phyloP scores from a whole-genome alignment of 352 stramenopile species.

The Elongisporangium senticosum region DNA sequence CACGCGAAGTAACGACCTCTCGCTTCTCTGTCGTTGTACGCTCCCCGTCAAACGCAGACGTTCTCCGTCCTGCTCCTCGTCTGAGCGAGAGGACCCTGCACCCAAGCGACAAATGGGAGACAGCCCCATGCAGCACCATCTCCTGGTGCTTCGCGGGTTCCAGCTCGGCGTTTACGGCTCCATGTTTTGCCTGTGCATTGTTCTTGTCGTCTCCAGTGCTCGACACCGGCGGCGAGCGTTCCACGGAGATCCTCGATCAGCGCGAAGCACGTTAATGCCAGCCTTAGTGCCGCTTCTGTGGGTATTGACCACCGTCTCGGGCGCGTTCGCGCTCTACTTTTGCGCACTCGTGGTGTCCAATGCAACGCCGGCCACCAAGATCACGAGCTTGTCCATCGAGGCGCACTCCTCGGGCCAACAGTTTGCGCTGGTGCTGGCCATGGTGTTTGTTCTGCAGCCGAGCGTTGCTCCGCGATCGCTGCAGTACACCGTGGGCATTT shows the following conservation, averaged over 20 bases:
- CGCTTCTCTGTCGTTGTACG: background rate
- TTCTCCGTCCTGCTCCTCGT: conserved; percentile 1
- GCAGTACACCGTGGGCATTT: conserved; percentile 14
- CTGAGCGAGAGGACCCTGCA: background rate
- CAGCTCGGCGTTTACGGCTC: conserved; percentile 4
- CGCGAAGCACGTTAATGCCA: conserved; percentile 9
- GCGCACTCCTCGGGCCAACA: conserved; percentile 22
- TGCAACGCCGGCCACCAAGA: conserved; percentile 2
- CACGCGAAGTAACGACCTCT: background rate
- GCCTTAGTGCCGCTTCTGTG: conserved; percentile 14
- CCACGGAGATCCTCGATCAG: background rate
- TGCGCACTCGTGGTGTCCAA: conserved; percentile 11
- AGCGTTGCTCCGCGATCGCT: conserved; percentile 33
- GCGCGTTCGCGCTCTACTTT: background rate
- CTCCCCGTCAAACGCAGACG: background rate
- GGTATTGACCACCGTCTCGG: background rate
- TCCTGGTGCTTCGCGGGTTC: conserved; percentile 8
- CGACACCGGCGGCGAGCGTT: background rate
- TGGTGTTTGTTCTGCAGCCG: conserved; percentile 40
- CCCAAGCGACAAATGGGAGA: background rate
- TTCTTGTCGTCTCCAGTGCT: conserved; percentile 11
- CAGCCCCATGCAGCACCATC: conserved; percentile 6
- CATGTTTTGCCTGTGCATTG: conserved; percentile 12
- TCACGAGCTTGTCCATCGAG: conserved; percentile 19
- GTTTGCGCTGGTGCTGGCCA: conserved; percentile 29